phyloP scores from a whole-genome alignment of 2,329 filamentous ascomycete species.

The Cytospora schulzeri region DNA sequence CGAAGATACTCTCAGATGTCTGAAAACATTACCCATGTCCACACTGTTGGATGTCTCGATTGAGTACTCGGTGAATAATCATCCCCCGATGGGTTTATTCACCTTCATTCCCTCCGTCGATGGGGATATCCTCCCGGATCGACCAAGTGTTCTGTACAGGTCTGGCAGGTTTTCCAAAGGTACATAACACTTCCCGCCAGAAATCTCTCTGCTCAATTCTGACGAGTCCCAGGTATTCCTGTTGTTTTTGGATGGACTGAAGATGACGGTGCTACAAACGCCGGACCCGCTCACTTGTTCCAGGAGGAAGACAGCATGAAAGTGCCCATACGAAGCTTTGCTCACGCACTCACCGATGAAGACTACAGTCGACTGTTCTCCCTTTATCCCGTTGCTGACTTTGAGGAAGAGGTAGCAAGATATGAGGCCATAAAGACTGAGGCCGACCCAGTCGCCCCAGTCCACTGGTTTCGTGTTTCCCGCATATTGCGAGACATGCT shows the following conservation, averaged over 20 bases:
- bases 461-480: slow-evolving; percentile 32
- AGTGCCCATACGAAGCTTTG: slow-evolving; percentile 28
- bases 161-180: slow-evolving; percentile 29
- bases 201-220: slow-evolving; percentile 28
- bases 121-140: slow-evolving; percentile 34
- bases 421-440: slow-evolving; percentile 30
- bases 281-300: slow-evolving; percentile 29
- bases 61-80: slow-evolving; percentile 34
- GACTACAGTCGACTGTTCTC: slow-evolving; percentile 34
- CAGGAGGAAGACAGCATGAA: slow-evolving; percentile 34
- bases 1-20: slow-evolving; percentile 29
- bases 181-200: background rate
- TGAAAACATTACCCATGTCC: slow-evolving; percentile 32
- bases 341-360: slow-evolving; percentile 31
- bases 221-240: slow-evolving; percentile 30
- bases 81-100: slow-evolving; percentile 33
- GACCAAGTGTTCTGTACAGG: slow-evolving; percentile 32
- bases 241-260: slow-evolving; percentile 35
- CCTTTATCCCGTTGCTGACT: slow-evolving; percentile 33
- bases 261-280: slow-evolving; percentile 35
- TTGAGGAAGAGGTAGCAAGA: slow-evolving; percentile 29
- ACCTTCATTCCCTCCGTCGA: slow-evolving; percentile 37
- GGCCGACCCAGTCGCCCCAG: slow-evolving; percentile 29
- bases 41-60: slow-evolving; percentile 32
- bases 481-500: slow-evolving; percentile 32